phyloP scores from a whole-genome alignment of 1,284 basidiomycete genomes.

The Binderoboletus segoi region DNA sequence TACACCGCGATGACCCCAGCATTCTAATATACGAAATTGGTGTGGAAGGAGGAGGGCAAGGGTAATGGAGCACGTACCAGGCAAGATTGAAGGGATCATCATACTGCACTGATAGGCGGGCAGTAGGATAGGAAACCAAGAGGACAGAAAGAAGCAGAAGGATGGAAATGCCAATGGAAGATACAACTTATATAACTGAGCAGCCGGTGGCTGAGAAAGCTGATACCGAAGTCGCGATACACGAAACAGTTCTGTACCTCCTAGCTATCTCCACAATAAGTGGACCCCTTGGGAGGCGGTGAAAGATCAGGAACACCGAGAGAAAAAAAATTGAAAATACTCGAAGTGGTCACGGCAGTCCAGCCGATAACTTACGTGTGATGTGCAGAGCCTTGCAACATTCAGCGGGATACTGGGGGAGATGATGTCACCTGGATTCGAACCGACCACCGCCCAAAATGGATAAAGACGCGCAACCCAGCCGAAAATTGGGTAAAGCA shows the following conservation, averaged over 20 bases:
- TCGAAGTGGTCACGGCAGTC: constrained; percentile 24
- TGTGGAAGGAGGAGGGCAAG: background rate
- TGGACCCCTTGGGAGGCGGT: background rate
- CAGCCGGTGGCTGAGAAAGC: constrained; percentile 30
- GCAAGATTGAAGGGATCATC: constrained; percentile 28
- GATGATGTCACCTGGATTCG: too few relatives aligned
- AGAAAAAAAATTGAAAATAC: constrained; percentile 6
- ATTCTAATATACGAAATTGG: constrained; percentile 50
- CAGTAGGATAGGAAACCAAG: background rate
- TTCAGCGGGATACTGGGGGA: too few relatives aligned
- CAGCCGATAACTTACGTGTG: too few relatives aligned
- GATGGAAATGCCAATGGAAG: background rate
- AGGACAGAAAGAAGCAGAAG: background rate
- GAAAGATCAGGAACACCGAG: background rate
- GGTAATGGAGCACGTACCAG: constrained; percentile 24
- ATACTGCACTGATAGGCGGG: background rate
- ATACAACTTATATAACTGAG: constrained; percentile 29
- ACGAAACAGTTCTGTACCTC: background rate
- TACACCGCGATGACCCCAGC: constrained; percentile 95
- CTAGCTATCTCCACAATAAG: constrained; percentile 4
- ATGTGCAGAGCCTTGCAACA: too few relatives aligned
- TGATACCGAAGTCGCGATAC: constrained; percentile 7
- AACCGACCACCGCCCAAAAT: too few relatives aligned
- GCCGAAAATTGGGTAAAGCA: too few relatives aligned
- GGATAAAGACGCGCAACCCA: too few relatives aligned